phyloP scores from a whole-genome alignment of 306 rosid species.

The Quercus rubra region DNA sequence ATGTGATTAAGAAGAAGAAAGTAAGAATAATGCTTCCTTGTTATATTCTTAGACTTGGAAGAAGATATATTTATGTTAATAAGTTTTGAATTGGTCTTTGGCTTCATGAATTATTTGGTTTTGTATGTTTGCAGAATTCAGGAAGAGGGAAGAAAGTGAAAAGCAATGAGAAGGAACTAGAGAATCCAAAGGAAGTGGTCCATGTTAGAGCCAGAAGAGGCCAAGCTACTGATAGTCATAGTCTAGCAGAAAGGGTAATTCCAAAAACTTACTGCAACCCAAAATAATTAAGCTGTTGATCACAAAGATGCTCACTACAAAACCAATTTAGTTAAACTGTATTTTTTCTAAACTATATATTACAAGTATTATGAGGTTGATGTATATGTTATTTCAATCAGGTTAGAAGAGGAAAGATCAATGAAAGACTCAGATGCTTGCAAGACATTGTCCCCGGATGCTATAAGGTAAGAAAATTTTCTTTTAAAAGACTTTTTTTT shows the following conservation, averaged over 20 bases:
- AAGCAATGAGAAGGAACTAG: slow-evolving; percentile 47
- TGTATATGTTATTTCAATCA: slow-evolving; percentile 27
- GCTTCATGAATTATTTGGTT: slow-evolving; percentile 1
- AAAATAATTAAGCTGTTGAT: neutral
- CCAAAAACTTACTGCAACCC: neutral
- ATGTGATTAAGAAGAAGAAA: slow-evolving; percentile 41
- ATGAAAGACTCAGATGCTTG: slow-evolving; percentile 81
- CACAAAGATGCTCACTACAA: neutral
- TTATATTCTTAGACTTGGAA: neutral
- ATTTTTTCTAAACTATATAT: neutral
- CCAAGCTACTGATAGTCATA: slow-evolving; percentile 97
- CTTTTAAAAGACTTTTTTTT: neutral
- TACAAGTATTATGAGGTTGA: neutral
- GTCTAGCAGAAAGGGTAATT: slow-evolving; percentile 95
- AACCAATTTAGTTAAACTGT: neutral
- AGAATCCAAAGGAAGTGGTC: slow-evolving; percentile 72
- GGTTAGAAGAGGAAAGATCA: slow-evolving; percentile 96
- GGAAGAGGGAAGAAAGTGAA: slow-evolving; percentile 71
- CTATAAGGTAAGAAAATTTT: slow-evolving; percentile 57
- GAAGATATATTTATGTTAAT: neutral
- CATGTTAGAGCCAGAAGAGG: slow-evolving; percentile 99
- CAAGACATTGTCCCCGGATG: slow-evolving; percentile 97
- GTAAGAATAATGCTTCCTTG: slow-evolving; percentile 24
- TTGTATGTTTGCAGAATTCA: slow-evolving; percentile 38
- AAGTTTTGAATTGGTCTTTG: neutral